Conservation (phyloP, 352 stramenopile genomes). For the Phytopythium delawarense region DNA sequence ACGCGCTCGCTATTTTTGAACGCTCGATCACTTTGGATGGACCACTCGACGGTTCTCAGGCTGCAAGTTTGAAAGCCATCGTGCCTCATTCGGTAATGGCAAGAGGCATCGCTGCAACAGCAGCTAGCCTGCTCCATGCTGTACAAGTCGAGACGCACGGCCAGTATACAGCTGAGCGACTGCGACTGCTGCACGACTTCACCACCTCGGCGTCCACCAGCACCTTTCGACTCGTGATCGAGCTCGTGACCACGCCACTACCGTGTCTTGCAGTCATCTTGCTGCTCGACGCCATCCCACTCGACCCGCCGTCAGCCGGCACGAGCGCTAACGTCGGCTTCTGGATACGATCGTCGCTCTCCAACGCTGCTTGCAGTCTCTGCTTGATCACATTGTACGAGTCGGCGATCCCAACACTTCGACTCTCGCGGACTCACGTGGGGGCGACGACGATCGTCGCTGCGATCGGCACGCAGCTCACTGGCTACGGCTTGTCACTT, state of each 20-base stretch:
- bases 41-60: not conserved
- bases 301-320: not conserved
- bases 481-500: not conserved
- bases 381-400: not conserved
- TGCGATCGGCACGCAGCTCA: not conserved
- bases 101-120: not conserved
- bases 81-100: conserved; percentile 17
- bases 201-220: not conserved
- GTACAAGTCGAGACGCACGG: not conserved
- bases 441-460: not conserved
- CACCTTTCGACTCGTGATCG: not conserved
- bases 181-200: not conserved
- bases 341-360: not conserved
- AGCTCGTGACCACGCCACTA: not conserved
- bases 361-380: not conserved
- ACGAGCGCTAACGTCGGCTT: not conserved
- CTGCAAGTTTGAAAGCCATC: conserved; percentile 19
- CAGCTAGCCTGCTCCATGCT: not conserved
- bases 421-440: not conserved
- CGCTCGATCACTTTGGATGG: not conserved
- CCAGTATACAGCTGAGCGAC: not conserved
- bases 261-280: not conserved
- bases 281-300: not conserved
- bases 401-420: not conserved
- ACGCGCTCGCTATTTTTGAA: not conserved